phyloP scores from a whole-genome alignment of 805 yeast genomes.

The Millerago galiae region DNA sequence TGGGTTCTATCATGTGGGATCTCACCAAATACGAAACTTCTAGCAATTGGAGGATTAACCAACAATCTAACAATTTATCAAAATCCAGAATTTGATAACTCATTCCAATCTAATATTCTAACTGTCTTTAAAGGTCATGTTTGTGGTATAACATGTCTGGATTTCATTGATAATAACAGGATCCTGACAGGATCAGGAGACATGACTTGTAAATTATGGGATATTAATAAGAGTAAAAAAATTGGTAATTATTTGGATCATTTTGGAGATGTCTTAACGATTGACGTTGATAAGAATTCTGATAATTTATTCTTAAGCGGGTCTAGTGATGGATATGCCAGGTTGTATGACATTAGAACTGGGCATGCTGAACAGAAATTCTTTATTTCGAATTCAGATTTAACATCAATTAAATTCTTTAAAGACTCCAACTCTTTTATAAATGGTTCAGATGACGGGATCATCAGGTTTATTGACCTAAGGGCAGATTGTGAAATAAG shows the following conservation, averaged over 20 bases:
- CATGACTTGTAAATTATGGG: conserved; percentile 77
- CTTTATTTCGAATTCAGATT: conserved; percentile 55
- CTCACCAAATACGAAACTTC: conserved; percentile 56
- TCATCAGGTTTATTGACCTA: conserved; percentile 62
- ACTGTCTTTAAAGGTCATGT: conserved; percentile 71
- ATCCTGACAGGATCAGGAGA: conserved; percentile 78
- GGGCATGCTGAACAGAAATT: conserved; percentile 40
- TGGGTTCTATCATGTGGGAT: conserved; percentile 77
- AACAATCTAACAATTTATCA: conserved; percentile 71
- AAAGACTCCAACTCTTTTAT: conserved; percentile 68
- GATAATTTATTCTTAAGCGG: conserved; percentile 47
- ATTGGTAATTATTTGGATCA: conserved; percentile 56
- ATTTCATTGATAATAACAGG: conserved; percentile 51
- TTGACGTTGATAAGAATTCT: conserved; percentile 28
- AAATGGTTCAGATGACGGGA: conserved; percentile 77
- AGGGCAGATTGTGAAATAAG: conserved; percentile 69
- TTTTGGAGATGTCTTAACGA: conserved; percentile 60
- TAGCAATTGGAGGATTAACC: conserved; percentile 80
- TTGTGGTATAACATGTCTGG: conserved; percentile 73
- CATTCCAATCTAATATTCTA: conserved; percentile 35
- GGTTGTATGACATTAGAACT: conserved; percentile 60
- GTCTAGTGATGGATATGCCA: conserved; percentile 61
- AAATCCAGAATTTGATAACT: conserved; percentile 25
- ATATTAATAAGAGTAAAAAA: conserved; percentile 52
- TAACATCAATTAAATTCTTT: conserved; percentile 54